Evolutionary conservation across 768 basidiomycete species (phyloP).

Genomic region (Sarcodon aspratus): DNA sequence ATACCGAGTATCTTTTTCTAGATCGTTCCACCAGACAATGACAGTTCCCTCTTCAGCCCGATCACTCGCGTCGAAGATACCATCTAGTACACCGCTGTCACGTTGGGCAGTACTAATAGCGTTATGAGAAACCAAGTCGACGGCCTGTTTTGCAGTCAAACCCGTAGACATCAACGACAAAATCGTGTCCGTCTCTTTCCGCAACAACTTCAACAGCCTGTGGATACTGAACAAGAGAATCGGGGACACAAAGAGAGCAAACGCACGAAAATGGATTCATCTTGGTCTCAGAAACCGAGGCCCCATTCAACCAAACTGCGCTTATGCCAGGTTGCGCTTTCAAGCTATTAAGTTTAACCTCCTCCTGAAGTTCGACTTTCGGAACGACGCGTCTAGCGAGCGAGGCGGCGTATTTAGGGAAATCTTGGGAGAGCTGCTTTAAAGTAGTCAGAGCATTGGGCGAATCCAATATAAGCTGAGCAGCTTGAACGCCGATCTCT

Average conservation of each 20-base stretch:
- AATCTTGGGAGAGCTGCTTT: constrained; percentile 69
- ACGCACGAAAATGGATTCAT: constrained; percentile 53
- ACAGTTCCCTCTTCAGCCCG: constrained; percentile 63
- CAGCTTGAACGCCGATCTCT: constrained; percentile 64
- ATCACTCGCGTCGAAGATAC: constrained; percentile 89
- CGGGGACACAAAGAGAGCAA: neutral
- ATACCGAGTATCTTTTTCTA: constrained; percentile 72
- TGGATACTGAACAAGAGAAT: neutral
- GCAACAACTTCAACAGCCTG: constrained; percentile 58
- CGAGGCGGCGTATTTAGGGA: constrained; percentile 74
- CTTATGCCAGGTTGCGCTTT: constrained; percentile 41
- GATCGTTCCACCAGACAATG: constrained; percentile 84
- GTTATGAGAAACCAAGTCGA: constrained; percentile 64
- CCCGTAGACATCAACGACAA: constrained; percentile 48
- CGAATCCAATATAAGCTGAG: constrained; percentile 56
- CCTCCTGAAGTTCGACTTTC: constrained; percentile 36
- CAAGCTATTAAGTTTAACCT: constrained; percentile 45
- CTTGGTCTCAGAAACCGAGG: constrained; percentile 45
- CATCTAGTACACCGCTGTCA: constrained; percentile 43
- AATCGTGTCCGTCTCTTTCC: constrained; percentile 60
- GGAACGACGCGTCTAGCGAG: constrained; percentile 59
- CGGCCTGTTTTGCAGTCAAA: constrained; percentile 48
- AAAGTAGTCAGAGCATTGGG: constrained; percentile 42
- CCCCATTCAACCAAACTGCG: constrained; percentile 77
- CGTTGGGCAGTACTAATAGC: constrained; percentile 39